Conservation (phyloP, 225 moss, liverwort and hornwort genomes). For the Marchantia paleacea region DNA sequence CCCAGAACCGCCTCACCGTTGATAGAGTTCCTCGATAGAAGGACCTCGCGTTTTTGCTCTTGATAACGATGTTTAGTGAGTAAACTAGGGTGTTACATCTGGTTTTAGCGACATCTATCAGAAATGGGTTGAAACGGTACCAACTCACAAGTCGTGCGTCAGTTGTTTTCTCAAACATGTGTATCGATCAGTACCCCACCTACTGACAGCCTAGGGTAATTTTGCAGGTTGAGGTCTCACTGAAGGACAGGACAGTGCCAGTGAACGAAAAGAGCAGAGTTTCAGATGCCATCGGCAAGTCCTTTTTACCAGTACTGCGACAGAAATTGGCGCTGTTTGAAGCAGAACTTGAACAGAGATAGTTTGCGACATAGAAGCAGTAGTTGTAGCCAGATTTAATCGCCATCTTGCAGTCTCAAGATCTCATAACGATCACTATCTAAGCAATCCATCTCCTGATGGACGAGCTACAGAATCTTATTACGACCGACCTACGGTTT, state of each 20-base stretch:
- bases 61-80: no score
- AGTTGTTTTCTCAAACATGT: no score
- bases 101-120: no score
- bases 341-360: constrained; percentile 77
- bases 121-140: no score
- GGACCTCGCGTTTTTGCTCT: no score
- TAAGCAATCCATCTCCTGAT: background rate
- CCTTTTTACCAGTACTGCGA: constrained; percentile 63
- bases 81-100: no score
- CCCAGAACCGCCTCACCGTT: no score
- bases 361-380: constrained; percentile 1
- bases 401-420: background rate
- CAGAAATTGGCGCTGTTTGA: constrained; percentile 79
- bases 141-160: no score
- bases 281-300: constrained; percentile 50
- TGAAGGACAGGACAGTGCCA: constrained; percentile 51
- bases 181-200: no score
- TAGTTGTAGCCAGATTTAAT: background rate
- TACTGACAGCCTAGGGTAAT: no score
- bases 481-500: background rate
- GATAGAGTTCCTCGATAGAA: no score
- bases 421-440: background rate
- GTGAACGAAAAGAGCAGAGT: constrained; percentile 47
- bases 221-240: constrained; percentile 50
- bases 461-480: background rate